Evolutionary conservation across 1,284 basidiomycete species (phyloP), one percentile per base, ranked within the genome.

Genomic region (Ceratobasidium papillatum): DNA sequence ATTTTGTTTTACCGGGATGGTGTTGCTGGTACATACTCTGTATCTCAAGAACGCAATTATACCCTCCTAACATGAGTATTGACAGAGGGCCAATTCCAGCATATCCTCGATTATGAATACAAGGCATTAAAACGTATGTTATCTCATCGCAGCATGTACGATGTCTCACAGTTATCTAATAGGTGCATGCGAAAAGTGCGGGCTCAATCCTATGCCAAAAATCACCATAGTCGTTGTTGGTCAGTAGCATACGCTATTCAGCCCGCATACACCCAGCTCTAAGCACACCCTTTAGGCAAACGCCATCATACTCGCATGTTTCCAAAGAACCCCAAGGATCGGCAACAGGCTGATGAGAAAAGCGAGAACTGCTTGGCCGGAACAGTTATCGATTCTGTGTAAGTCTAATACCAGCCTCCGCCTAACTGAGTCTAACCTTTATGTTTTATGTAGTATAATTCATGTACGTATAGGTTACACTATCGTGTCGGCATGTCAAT

Each of bases 221-320:
- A 73, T 77, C 41, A 77, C 76, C 9, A 41, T 77, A 38, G 64
- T 77, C 17, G 62, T 77, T 12, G 76, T 76, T 22, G 76, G 76
- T 49, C 45, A 93, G 78, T 77, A 62, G 56, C 45, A 75, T 64
- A 8, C 30, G 32, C 8, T 52, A 58, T 25, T 7, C 19, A 5
- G 12, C 17, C 19, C 25, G 54, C 47, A 68, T 69, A 63, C 65
- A 47, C 25, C 32, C 51, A 47, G 27, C 45, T 8, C 19, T 12
- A 0, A 59, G 22, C 34, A 4, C 19, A 9, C 47, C 3, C 19
- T 49, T 17, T n/a, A 41, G 61, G 62, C 19, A 58, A 77, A 71
- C 87, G 90, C 14, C 92, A 93, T 77, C 91, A 92, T 65, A 88
- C 92, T 61, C 87, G 92, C 19, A 91, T 93, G 82, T 92, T 92